Percentiles rank a stretch among this genome's conserved stretches.
These are phyloP conservation scores for Aegilops umbellulata DNA, from an alignment of 176 grass and related monocot species.

Conservation along the genomic window DNA sequence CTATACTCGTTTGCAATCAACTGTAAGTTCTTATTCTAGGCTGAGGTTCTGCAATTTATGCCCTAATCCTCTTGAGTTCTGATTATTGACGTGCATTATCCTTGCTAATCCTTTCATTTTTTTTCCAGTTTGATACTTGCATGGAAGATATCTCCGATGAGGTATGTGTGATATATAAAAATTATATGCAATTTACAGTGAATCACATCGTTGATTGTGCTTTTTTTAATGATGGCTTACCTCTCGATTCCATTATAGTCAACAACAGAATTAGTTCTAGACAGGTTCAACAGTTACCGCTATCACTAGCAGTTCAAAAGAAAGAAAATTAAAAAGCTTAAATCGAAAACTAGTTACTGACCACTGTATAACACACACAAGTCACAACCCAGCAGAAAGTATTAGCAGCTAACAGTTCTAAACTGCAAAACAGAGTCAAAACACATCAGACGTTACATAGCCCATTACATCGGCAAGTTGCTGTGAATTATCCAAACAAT, in stretches of 20 bases:
- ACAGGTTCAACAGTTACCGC: not conserved
- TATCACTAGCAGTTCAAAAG: not conserved
- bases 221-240: not conserved
- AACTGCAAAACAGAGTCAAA: not conserved
- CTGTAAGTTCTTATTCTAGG: not conserved
- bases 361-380: not conserved
- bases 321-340: not conserved
- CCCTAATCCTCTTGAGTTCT: constrained; percentile 1
- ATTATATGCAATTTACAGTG: not conserved
- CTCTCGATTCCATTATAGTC: not conserved
- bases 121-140: not conserved
- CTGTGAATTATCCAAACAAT: too few species aligned
- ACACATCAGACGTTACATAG: not conserved
- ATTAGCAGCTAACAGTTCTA: not conserved
- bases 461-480: not conserved
- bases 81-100: not conserved
- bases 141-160: not conserved
- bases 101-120: not conserved
- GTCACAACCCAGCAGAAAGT: not conserved
- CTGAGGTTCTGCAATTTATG: not conserved
- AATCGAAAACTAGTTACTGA: not conserved
- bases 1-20: not conserved
- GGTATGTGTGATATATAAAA: not conserved
- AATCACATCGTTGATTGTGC: not conserved
- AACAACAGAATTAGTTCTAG: not conserved